Base-by-base conservation (phyloP, 2,329 filamentous ascomycete genomes). In the Hypoxylon sp. region DNA sequence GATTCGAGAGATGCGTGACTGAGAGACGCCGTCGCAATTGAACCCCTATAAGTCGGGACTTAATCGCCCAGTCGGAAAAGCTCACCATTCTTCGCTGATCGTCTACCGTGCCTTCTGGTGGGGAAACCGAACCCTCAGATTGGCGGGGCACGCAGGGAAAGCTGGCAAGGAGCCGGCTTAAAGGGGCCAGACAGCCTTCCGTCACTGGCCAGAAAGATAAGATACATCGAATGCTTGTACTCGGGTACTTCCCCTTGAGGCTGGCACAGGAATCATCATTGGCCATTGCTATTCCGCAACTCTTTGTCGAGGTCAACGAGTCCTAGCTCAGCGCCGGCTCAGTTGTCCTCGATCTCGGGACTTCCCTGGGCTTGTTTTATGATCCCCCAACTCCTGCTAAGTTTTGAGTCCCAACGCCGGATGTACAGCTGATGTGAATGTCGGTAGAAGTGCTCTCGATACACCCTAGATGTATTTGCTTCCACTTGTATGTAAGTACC, bases 61-160 rank as follows among this genome's bases (percentile, higher is more conserved):
- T 57, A 58, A 41, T 52, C 55, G 20, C 46, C 60, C 57, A 55
- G 29, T 60, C 57, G 57, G 60, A 56, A 63, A 63, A 61, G 55
- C n/a, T n/a, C n/a, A n/a, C n/a, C n/a, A n/a, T n/a, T n/a, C n/a
- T n/a, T 41, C 13, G 18, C 6, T 10, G 13, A 13, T 9, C 17
- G 7, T 17, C 15, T 18, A 3, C 11, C 20, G 17, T n/a, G 42
- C 7, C 33, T n/a, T 6, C 42, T 4, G 15, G 31, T 23, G 15
- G 23, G 27, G 31, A 17, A 10, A n/a, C n/a, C n/a, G n/a, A n/a
- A n/a, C n/a, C 27, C 26, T 48, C 45, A 26, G 33, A 48, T 38
- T 24, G 21, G 29, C 29, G 31, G 11, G n/a, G 43, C 20, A 24
- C 38, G 38, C 9, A 24, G 18, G 37, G 3, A 37, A n/a, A n/a